These are phyloP conservation scores for Chrysoporthe deuterocubensis DNA, from an alignment of 2,329 filamentous ascomycete species.

Conservation along the genomic window DNA sequence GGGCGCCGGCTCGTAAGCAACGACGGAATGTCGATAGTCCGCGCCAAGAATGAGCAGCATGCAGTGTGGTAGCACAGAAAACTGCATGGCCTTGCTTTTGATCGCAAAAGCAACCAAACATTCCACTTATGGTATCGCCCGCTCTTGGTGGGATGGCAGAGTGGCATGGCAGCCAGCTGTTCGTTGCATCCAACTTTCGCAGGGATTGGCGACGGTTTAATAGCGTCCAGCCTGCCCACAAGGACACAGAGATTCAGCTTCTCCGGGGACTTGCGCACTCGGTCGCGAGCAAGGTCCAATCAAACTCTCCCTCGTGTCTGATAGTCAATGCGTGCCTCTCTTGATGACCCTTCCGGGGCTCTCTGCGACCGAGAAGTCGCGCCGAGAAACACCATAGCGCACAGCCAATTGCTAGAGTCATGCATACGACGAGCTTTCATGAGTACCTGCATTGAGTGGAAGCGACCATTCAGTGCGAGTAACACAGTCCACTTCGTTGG, in stretches of 20 bases:
- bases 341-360: neutral
- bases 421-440: neutral
- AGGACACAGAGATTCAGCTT: neutral
- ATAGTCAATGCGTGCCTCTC: neutral
- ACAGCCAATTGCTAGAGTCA: neutral
- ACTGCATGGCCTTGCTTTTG: neutral
- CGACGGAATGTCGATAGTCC: neutral
- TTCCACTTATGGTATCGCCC: neutral
- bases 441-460: neutral
- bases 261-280: neutral
- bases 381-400: neutral
- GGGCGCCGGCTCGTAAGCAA: neutral
- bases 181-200: too few relatives aligned
- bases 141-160: too few relatives aligned
- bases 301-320: neutral
- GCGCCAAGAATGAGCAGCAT: neutral
- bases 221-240: too few relatives aligned
- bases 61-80: neutral
- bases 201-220: too few relatives aligned
- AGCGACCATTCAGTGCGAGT: neutral
- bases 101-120: neutral
- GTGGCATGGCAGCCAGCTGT: neutral
- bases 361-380: neutral
- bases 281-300: neutral
- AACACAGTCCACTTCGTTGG: neutral